A percentile compares a stretch with the other conserved stretches of the same genome.
Evolutionary conservation across 148 eudicot genomes (phyloP).

Genomic region (Cornus florida): DNA sequence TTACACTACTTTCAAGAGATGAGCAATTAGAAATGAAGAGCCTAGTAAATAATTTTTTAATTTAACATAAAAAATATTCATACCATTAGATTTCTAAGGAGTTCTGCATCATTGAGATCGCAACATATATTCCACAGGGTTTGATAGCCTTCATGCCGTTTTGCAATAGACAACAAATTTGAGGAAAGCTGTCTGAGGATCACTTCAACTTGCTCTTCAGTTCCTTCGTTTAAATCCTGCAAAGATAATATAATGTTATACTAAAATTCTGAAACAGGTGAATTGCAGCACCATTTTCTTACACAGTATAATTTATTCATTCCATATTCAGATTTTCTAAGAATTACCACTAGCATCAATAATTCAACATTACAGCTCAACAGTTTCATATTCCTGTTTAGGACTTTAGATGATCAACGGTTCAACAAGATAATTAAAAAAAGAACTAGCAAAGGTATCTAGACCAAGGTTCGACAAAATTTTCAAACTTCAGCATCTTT

Average conservation of each 20-base stretch:
- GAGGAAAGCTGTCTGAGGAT: conserved; percentile 59
- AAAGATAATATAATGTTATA: conserved; percentile 11
- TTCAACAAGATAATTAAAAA: neutral
- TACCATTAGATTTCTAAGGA: conserved; percentile 89
- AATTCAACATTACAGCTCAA: neutral
- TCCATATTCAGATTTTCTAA: neutral
- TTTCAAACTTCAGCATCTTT: neutral
- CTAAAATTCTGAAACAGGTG: neutral
- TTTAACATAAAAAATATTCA: neutral
- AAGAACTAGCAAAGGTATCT: neutral
- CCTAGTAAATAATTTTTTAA: too few relatives aligned
- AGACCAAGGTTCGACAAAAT: neutral
- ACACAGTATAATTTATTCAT: neutral
- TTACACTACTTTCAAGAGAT: neutral
- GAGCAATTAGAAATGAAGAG: too few relatives aligned
- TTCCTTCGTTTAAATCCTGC: conserved; percentile 59
- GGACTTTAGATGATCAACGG: neutral
- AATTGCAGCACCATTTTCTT: neutral
- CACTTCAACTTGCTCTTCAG: conserved; percentile 50
- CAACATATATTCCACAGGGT: conserved; percentile 86
- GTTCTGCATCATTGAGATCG: conserved; percentile 74
- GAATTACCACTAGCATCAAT: neutral
- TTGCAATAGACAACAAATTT: conserved; percentile 72
- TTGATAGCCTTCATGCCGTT: conserved; percentile 78
- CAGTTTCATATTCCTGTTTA: neutral